Base-by-base conservation (phyloP, 331 rosid genomes). In the Cydonia oblonga region DNA sequence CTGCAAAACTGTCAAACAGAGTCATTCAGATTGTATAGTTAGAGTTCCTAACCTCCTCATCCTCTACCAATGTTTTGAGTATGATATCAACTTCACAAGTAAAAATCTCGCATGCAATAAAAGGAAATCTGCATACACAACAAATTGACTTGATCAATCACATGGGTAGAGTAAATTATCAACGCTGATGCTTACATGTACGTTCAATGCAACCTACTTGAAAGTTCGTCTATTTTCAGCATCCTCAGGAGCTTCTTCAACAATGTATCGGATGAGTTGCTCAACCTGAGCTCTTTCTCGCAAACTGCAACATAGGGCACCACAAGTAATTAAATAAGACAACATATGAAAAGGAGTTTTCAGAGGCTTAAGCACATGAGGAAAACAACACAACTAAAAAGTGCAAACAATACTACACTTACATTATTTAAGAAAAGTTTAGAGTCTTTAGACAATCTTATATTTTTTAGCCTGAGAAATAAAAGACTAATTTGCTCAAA, bases 71-170 rank as follows among this genome's bases (percentile, higher is more conserved):
- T 32, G 96, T 89, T 85, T 88, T 88, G 84, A 95, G 97, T 74
- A 95, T 88, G 80, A 78, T 83, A 81, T 95, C 99, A 76, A 95
- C 96, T 86, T 95, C 99, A 70, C 99, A 95, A 25, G 99, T 95
- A 83, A 95, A 91, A 70, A 90, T 88, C 90, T 95, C 99, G 72
- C 97, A 91, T 51, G 96, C 97, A 74, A 95, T 90, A 74, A 91
- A 91, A 74, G 99, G 97, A 82, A 91, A 95, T 91, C 97, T 95
- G 92, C 69, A 49, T 24, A 75, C 71, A 82, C 56, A 79, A 77
- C 18, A 80, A 65, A 73, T 66, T 69, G 69, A 38, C 29, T 56
- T 80, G 67, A 69, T 85, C 52, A 72, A 69, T 51, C 80, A 85
- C 64, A n/a, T 25, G 64, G 46, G 57, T 75, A 60, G n/a, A 70